phyloP scores from a whole-genome alignment of 202 grass and related monocot genomes.

The Saccharum hybrid region DNA sequence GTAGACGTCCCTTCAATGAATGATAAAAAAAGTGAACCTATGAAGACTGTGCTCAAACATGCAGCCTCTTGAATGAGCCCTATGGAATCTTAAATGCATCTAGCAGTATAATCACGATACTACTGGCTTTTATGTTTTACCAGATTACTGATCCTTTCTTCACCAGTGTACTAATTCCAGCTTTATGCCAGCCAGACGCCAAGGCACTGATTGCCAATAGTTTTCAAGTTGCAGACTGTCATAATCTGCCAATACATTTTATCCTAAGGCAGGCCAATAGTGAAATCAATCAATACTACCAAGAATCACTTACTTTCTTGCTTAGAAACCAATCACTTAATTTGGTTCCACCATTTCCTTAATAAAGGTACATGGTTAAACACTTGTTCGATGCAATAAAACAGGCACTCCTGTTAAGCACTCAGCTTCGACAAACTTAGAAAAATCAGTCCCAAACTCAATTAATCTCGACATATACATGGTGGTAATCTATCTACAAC shows the following conservation, averaged over 20 bases:
- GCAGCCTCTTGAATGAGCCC: not conserved
- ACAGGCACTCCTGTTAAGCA: too few relatives aligned
- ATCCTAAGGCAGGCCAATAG: not conserved
- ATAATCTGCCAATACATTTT: not conserved
- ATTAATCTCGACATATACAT: too few relatives aligned
- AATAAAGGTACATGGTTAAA: too few relatives aligned
- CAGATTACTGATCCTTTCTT: conserved; percentile 5
- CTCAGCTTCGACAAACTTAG: too few relatives aligned
- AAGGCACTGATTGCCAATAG: not conserved
- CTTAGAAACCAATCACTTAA: not conserved
- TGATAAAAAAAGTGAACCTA: not conserved
- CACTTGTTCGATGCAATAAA: too few relatives aligned
- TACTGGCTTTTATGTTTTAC: not conserved
- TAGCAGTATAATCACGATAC: not conserved
- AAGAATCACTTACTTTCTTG: not conserved
- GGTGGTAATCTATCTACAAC: too few relatives aligned
- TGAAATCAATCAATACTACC: not conserved
- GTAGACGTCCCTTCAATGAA: conserved; percentile 14
- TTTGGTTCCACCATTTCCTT: conserved; percentile 17
- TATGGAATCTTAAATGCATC: not conserved
- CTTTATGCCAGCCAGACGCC: conserved; percentile 11
- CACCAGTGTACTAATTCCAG: conserved; percentile 11
- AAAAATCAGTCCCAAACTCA: too few relatives aligned
- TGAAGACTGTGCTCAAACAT: conserved; percentile 18
- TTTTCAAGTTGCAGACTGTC: conserved; percentile 10